Conservation (phyloP, 2,329 filamentous ascomycete species). For the Botrytis tulipae region DNA sequence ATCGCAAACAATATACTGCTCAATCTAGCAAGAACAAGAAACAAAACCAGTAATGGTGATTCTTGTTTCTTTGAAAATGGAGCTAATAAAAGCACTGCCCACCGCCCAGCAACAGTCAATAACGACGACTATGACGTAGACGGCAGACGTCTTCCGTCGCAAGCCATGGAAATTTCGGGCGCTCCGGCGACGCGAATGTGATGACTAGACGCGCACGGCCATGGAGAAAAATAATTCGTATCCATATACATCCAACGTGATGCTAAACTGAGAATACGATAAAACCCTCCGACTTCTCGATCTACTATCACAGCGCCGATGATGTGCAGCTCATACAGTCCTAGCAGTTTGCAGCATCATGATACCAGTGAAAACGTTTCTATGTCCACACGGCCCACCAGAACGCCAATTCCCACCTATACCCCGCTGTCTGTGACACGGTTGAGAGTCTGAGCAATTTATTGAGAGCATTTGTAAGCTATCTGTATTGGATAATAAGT, state of each 20-base stretch:
- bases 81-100: neutral
- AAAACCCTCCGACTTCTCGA: neutral
- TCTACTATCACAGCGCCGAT: neutral
- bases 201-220: neutral
- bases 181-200: neutral
- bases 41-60: neutral
- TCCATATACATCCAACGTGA: neutral
- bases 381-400: neutral
- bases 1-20: neutral
- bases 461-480: neutral
- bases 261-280: neutral
- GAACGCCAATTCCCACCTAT: neutral
- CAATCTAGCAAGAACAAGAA: neutral
- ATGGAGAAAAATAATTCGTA: neutral
- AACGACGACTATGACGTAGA: neutral
- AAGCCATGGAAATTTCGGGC: neutral
- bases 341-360: neutral
- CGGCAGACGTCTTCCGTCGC: neutral
- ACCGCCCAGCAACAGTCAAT: neutral
- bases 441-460: neutral
- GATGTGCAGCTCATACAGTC: too few species aligned
- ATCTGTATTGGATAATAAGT: neutral
- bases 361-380: neutral
- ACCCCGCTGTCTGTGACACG: conserved; percentile 1
- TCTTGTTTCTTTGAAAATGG: neutral